These are phyloP conservation scores for Thymus quinquecostatus DNA, from an alignment of 257 asterid genomes.

Conservation along the genomic window DNA sequence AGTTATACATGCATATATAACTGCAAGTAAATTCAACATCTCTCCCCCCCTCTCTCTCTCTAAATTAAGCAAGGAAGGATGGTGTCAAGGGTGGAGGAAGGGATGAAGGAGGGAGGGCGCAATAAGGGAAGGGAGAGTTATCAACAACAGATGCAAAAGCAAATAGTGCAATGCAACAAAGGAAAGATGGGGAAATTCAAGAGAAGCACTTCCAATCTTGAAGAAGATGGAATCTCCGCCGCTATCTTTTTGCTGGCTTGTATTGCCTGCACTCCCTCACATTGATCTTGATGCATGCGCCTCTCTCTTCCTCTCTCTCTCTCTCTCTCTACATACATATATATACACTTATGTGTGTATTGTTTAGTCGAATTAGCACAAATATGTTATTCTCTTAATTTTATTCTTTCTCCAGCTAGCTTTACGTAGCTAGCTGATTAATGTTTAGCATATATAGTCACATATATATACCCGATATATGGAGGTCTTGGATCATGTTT, in stretches of 20 bases:
- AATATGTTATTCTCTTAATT: not conserved
- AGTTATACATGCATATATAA: constrained; percentile 22
- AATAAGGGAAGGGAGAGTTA: constrained; percentile 32
- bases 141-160: constrained; percentile 40
- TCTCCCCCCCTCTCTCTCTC: constrained; percentile 25
- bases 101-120: constrained; percentile 37
- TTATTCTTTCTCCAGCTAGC: not conserved
- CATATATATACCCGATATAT: not conserved
- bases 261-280: constrained; percentile 58
- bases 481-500: not conserved
- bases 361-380: not conserved
- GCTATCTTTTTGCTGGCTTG: constrained; percentile 76
- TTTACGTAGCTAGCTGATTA: not conserved
- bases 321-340: constrained; percentile 2
- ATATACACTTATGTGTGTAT: not conserved
- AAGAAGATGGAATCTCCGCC: constrained; percentile 77
- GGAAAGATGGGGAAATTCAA: constrained; percentile 63
- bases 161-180: constrained; percentile 57
- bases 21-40: not conserved
- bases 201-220: constrained; percentile 63
- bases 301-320: not conserved
- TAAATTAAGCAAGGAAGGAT: constrained; percentile 17
- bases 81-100: constrained; percentile 59
- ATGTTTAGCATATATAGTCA: too few species aligned
- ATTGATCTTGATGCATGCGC: not conserved